A percentile compares a stretch with the other conserved stretches of the same genome.
Evolutionary conservation across 1,284 basidiomycete genomes (phyloP).

Genomic region (Sporisorium scitamineum): DNA sequence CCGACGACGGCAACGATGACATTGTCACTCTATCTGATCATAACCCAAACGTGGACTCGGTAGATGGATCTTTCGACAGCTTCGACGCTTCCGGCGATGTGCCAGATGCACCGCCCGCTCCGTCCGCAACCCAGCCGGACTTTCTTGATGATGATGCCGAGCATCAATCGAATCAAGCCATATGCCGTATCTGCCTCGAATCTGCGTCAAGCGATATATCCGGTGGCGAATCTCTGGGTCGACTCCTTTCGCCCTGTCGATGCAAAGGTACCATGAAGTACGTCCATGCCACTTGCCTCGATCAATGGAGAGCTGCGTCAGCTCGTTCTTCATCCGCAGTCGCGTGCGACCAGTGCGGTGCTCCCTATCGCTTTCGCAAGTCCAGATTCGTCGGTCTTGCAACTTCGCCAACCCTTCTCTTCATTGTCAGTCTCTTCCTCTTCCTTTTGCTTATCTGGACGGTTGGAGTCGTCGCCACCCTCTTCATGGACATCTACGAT

Average conservation of each 20-base stretch:
- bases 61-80: constrained; percentile 9
- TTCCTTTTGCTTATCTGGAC: constrained; percentile 50
- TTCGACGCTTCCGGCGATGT: constrained; percentile 5
- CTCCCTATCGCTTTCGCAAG: constrained; percentile 56
- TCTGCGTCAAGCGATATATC: constrained; percentile 20
- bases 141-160: constrained; percentile 22
- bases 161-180: constrained; percentile 28
- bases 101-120: neutral
- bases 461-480: constrained; percentile 39
- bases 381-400: constrained; percentile 57
- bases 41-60: neutral
- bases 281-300: constrained; percentile 64
- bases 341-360: constrained; percentile 63
- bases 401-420: constrained; percentile 42
- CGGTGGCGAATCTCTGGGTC: constrained; percentile 43
- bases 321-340: constrained; percentile 46
- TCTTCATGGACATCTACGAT: constrained; percentile 45
- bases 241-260: constrained; percentile 54
- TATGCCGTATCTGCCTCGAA: constrained; percentile 49
- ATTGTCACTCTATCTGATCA: neutral
- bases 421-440: constrained; percentile 44
- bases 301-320: constrained; percentile 56
- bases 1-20: neutral
- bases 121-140: neutral
- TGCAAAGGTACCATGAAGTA: constrained; percentile 67